Evolutionary conservation across 495 filamentous ascomycete species (phyloP), one percentile per base, ranked within the genome.

Genomic region (Penicillium cosmopolitanum): DNA sequence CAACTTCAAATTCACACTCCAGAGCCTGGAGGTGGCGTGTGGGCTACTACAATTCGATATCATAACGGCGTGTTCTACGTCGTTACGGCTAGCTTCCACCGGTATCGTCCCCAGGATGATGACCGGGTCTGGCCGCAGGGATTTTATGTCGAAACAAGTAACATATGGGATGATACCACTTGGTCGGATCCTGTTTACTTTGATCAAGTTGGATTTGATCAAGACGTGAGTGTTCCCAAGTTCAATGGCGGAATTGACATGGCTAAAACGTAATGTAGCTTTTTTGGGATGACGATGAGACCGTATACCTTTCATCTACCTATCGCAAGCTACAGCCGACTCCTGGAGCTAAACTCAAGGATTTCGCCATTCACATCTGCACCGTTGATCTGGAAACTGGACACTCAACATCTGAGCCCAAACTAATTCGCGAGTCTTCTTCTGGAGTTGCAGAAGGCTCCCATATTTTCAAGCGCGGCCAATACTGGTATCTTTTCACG

Each of bases 401-500:
- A 2, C 52, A 61, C 18, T 73, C 73, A 3, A 72, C 73, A 0
- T 72, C 70, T 1, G 67, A 68, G 19, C 73, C 76, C 2, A 73
- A 69, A 12, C 72, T 74, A 7, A 79, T 87, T 47, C 84, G 84
- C 69, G 83, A 82, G 51, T 86, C 85, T 3, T 73, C 77, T 16
- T 81, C 79, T 0, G 70, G 77, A 0, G 79, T 77, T 4, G 82
- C 86, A 0, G 87, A 89, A 70, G 87, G 86, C 6, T 86, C 87
- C 1, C 87, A 89, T 54, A 73, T 90, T 34, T 88, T 87, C 68
- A 82, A 81, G 53, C 84, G 85, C 21, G 84, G 84, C 52, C 82
- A 76, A 0, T 89, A 82, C 68, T 89, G 87, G 65, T 91, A 90
- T 60, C 77, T 91, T 34, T 77, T 91, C 55, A 85, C 84, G 7